phyloP scores from a whole-genome alignment of 1,284 basidiomycete species.

The Phellopilus nigrolimitatus region DNA sequence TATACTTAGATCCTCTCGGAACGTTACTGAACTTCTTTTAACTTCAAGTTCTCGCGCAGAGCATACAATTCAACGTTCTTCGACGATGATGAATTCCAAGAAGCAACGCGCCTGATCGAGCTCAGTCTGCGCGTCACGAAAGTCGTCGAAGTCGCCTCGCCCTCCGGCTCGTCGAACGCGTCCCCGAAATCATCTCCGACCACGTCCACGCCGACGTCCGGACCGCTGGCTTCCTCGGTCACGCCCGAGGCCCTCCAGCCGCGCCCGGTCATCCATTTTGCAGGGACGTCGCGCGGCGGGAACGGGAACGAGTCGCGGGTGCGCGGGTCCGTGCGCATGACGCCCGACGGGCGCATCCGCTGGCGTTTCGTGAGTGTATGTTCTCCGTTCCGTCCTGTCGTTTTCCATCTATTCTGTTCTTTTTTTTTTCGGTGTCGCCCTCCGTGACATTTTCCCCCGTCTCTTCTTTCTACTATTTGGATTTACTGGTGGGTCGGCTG shows the following conservation, averaged over 20 bases:
- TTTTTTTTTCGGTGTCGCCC: background rate
- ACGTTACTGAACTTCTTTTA: conserved; percentile 20
- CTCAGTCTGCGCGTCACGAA: conserved; percentile 43
- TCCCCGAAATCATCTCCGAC: conserved; percentile 7
- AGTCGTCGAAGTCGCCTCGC: conserved; percentile 18
- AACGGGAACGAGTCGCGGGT: conserved; percentile 43
- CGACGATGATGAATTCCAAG: conserved; percentile 49
- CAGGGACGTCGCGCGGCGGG: conserved; percentile 43
- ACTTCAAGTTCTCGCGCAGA: conserved; percentile 35
- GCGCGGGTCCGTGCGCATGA: conserved; percentile 54
- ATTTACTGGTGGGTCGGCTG: conserved; percentile 1
- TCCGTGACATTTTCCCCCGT: background rate
- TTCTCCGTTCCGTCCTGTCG: conserved; percentile 2
- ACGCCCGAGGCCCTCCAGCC: conserved; percentile 21
- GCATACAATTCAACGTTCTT: conserved; percentile 48
- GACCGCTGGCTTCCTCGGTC: conserved; percentile 14
- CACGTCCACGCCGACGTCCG: conserved; percentile 7
- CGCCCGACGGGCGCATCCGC: conserved; percentile 46
- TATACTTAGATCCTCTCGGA: no score
- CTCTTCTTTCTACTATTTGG: no score
- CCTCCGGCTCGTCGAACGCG: conserved; percentile 13
- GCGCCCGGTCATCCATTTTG: conserved; percentile 52
- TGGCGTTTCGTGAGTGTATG: conserved; percentile 58
- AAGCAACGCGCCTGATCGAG: conserved; percentile 59
- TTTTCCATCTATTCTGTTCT: background rate